These are phyloP conservation scores for Paramyrothecium roridum DNA, from an alignment of 2,329 filamentous ascomycete species.

Conservation along the genomic window DNA sequence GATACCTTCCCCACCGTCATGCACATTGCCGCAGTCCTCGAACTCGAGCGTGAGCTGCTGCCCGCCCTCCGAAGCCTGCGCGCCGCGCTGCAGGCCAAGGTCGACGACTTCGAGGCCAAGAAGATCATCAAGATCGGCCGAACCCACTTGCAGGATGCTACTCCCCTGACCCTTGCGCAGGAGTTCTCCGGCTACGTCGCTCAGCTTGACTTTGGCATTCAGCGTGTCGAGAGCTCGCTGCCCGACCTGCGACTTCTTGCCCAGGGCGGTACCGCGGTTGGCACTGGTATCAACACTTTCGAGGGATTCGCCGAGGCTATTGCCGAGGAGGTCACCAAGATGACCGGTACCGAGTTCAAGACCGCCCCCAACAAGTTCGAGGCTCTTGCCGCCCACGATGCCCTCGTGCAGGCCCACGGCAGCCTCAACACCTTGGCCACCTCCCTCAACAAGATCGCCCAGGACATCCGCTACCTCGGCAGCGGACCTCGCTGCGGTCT, in stretches of 20 bases:
- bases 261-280: conserved; percentile 94
- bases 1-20: conserved; percentile 99
- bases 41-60: conserved; percentile 81
- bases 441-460: conserved; percentile 95
- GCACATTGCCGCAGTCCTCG: conserved; percentile 96
- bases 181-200: conserved; percentile 98
- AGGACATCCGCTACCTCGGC: conserved; percentile 96
- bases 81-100: conserved; percentile 81
- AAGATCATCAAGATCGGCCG: conserved; percentile 98
- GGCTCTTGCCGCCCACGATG: conserved; percentile 91
- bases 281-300: conserved; percentile 96
- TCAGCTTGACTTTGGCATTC: conserved; percentile 87
- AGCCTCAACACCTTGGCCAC: conserved; percentile 88
- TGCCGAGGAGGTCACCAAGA: conserved; percentile 83
- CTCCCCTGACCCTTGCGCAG: conserved; percentile 89
- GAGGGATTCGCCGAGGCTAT: conserved; percentile 93
- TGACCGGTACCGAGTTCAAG: conserved; percentile 90
- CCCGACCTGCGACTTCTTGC: conserved; percentile 84
- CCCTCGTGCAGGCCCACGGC: conserved; percentile 90
- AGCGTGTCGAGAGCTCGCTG: conserved; percentile 78
- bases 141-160: conserved; percentile 96
- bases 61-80: conserved; percentile 81
- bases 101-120: conserved; percentile 77
- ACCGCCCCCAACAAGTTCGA: conserved; percentile 99
- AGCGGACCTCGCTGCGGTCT: conserved; percentile 94